Evolutionary conservation across 2,329 filamentous ascomycete genomes (phyloP).

Genomic region (Fusarium sp.): DNA sequence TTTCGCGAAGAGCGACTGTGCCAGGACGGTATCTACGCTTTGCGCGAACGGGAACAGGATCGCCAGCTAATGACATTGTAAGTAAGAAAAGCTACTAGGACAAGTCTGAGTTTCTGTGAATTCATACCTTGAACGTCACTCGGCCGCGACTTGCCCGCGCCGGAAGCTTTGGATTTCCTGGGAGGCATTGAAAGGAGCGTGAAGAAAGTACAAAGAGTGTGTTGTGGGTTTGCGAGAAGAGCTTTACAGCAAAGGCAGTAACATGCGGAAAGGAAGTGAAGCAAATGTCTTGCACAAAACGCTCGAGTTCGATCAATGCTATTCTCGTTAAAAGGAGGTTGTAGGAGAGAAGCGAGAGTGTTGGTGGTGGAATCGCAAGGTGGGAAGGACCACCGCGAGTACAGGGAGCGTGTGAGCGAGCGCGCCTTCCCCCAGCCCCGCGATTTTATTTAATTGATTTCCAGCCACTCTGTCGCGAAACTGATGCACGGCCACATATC

Average conservation of each 20-base stretch:
- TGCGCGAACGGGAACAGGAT: constrained; percentile 72
- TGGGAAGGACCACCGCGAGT: constrained; percentile 35
- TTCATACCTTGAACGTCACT: constrained; percentile 55
- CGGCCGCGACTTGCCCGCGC: constrained; percentile 47
- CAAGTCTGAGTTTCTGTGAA: neutral
- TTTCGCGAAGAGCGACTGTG: constrained; percentile 90
- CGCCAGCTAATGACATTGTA: constrained; percentile 67
- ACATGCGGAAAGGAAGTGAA: constrained; percentile 3
- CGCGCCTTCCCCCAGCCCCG: constrained; percentile 42
- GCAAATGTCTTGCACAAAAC: constrained; percentile 12
- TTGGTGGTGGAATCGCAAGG: constrained; percentile 1
- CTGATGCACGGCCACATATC: constrained; percentile 15
- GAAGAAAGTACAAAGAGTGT: neutral
- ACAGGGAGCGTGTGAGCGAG: constrained; percentile 1
- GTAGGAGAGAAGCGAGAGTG: neutral
- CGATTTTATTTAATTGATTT: constrained; percentile 43
- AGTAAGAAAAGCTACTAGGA: constrained; percentile 26
- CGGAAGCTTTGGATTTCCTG: constrained; percentile 26
- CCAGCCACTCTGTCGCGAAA: constrained; percentile 17
- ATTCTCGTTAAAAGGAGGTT: constrained; percentile 7
- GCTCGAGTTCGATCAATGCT: constrained; percentile 14
- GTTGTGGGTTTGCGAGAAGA: neutral
- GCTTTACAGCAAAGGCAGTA: constrained; percentile 8
- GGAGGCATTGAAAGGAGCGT: constrained; percentile 40
- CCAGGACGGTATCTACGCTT: constrained; percentile 78